phyloP scores from a whole-genome alignment of 148 eudicot genomes.

The Silene uniflora region DNA sequence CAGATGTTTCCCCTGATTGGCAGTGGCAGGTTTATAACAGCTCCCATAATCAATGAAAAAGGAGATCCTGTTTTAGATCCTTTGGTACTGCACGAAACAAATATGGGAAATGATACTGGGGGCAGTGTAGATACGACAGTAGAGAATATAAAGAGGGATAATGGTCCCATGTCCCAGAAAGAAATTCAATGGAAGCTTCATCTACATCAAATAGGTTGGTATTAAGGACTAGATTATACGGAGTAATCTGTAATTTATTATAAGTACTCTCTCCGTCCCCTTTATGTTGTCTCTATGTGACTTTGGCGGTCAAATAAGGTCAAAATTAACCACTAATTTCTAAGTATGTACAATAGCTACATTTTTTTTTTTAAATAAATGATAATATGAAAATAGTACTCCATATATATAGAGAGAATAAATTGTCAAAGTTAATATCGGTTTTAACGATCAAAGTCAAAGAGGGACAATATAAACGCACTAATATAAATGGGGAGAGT shows the following conservation, averaged over 20 bases:
- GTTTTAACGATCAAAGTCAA: not conserved
- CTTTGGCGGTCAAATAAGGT: not conserved
- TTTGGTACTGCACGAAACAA: conserved; percentile 64
- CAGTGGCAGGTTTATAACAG: conserved; percentile 84
- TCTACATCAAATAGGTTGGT: conserved; percentile 96
- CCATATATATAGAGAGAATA: too few relatives aligned
- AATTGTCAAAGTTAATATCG: not conserved
- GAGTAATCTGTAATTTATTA: not conserved
- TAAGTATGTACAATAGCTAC: too few relatives aligned
- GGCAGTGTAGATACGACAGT: conserved; percentile 7
- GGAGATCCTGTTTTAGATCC: conserved; percentile 86
- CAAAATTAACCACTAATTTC: not conserved
- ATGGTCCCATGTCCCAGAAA: conserved; percentile 41
- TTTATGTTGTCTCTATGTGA: not conserved
- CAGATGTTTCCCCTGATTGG: conserved; percentile 81
- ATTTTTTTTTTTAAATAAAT: too few relatives aligned
- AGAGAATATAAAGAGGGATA: conserved; percentile 26
- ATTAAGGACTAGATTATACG: not conserved
- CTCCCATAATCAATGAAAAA: conserved; percentile 69
- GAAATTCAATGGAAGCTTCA: conserved; percentile 92
- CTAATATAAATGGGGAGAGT: not conserved
- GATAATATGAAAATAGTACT: not conserved
- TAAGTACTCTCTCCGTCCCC: not conserved
- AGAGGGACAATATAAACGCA: not conserved
- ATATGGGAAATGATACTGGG: conserved; percentile 39